These are phyloP conservation scores for Boechera stricta DNA, from an alignment of 345 rosid genomes.

Conservation along the genomic window DNA sequence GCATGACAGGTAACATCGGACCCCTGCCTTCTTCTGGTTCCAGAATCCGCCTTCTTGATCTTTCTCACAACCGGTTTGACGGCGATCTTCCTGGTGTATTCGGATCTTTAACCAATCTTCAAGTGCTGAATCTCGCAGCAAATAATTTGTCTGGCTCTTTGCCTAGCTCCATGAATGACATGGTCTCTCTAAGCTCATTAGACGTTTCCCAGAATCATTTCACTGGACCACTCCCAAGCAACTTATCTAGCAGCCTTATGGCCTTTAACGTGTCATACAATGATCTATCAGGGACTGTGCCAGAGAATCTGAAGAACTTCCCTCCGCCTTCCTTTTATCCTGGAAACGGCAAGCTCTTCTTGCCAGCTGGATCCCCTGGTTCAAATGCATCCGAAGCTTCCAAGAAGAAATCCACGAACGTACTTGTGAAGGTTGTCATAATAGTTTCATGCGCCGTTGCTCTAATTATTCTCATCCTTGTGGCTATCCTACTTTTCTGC, in stretches of 20 bases:
- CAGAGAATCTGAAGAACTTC: slow-evolving; percentile 78
- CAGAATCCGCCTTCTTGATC: slow-evolving; percentile 70
- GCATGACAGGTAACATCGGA: slow-evolving; percentile 61
- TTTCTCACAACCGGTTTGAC: slow-evolving; percentile 73
- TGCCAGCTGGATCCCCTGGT: slow-evolving; percentile 62
- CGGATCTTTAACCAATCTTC: slow-evolving; percentile 70
- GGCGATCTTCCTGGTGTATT: slow-evolving; percentile 78
- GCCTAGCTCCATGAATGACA: slow-evolving; percentile 74
- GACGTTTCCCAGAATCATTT: slow-evolving; percentile 83
- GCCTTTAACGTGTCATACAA: slow-evolving; percentile 83
- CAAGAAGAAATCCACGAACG: slow-evolving; percentile 57
- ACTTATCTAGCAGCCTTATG: slow-evolving; percentile 62
- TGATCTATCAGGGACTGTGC: slow-evolving; percentile 88
- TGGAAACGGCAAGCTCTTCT: slow-evolving; percentile 65
- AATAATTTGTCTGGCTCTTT: slow-evolving; percentile 88
- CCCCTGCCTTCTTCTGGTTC: slow-evolving; percentile 57
- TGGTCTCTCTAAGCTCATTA: slow-evolving; percentile 66
- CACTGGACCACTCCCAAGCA: slow-evolving; percentile 77
- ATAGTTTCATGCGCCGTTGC: slow-evolving; percentile 78
- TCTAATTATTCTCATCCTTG: slow-evolving; percentile 68
- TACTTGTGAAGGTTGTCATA: slow-evolving; percentile 68
- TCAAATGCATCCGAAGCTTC: slow-evolving; percentile 53
- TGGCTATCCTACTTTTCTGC: slow-evolving; percentile 72
- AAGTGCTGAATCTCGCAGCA: slow-evolving; percentile 73
- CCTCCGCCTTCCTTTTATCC: slow-evolving; percentile 85